Conservation (phyloP, 306 rosid species). For the Castanospermum australe region DNA sequence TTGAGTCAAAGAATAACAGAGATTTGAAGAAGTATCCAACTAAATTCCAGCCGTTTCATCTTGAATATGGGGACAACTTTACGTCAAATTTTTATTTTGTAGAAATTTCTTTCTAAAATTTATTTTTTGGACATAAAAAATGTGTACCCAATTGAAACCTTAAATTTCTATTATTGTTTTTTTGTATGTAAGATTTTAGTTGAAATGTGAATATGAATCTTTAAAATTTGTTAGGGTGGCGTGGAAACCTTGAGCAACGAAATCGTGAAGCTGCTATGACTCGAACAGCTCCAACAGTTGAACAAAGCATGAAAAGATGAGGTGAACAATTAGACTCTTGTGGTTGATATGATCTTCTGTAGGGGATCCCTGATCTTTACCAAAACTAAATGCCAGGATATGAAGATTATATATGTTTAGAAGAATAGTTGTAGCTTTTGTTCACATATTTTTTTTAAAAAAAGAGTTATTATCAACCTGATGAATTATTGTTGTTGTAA, state of each 20-base stretch:
- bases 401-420: too few relatives aligned
- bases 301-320: neutral
- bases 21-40: neutral
- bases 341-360: neutral
- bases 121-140: neutral
- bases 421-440: too few relatives aligned
- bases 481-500: too few relatives aligned
- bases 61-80: neutral
- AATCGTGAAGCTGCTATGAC: neutral
- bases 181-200: neutral
- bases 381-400: too few relatives aligned
- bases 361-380: too few relatives aligned
- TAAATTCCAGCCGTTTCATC: neutral
- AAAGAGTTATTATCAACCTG: too few relatives aligned
- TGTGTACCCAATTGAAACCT: neutral
- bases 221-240: slow-evolving; percentile 10
- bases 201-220: neutral
- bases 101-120: neutral
- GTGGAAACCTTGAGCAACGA: slow-evolving; percentile 18
- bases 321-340: neutral
- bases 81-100: neutral
- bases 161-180: neutral
- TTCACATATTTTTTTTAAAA: too few relatives aligned
- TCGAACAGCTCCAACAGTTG: neutral
- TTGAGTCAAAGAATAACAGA: too few relatives aligned